A percentile compares a stretch with the other conserved stretches of the same genome.
Conservation (phyloP, 805 yeast genomes). For the Barnettozyma sucrosica region DNA sequence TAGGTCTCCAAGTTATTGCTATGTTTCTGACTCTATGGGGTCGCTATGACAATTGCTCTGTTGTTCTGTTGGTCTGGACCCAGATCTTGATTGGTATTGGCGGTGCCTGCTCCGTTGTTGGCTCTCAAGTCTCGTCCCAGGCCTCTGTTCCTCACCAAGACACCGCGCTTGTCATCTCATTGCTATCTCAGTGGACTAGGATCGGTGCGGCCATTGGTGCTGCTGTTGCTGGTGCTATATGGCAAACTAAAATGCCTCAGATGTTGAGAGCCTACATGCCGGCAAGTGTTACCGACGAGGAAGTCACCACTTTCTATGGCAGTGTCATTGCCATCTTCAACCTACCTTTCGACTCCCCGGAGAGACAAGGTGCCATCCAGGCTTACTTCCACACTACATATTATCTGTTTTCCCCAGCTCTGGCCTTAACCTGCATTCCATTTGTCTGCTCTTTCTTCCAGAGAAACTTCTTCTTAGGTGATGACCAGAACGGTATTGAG, state of each 20-base stretch:
- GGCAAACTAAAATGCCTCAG: conserved; percentile 29
- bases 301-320: too few relatives aligned
- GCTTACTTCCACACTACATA: conserved; percentile 30
- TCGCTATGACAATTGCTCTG: conserved; percentile 13
- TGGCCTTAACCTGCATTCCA: conserved; percentile 28
- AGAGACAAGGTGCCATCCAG: conserved; percentile 29
- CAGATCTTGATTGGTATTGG: conserved; percentile 33
- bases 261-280: conserved; percentile 26
- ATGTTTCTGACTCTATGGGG: conserved; percentile 24
- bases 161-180: conserved; percentile 32
- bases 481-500: conserved; percentile 32
- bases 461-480: conserved; percentile 32
- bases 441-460: conserved; percentile 30
- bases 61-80: conserved; percentile 25
- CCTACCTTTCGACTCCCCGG: conserved; percentile 16
- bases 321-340: conserved; percentile 21
- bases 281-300: conserved; percentile 20
- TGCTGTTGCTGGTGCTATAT: conserved; percentile 35
- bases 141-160: conserved; percentile 37
- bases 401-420: conserved; percentile 26
- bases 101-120: conserved; percentile 32
- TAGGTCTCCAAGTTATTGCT: conserved; percentile 31
- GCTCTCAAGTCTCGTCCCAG: conserved; percentile 31
- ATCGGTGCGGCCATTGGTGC: conserved; percentile 35
- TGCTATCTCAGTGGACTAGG: conserved; percentile 28